phyloP scores from a whole-genome alignment of 306 rosid species.

The Spatholobus suberectus region DNA sequence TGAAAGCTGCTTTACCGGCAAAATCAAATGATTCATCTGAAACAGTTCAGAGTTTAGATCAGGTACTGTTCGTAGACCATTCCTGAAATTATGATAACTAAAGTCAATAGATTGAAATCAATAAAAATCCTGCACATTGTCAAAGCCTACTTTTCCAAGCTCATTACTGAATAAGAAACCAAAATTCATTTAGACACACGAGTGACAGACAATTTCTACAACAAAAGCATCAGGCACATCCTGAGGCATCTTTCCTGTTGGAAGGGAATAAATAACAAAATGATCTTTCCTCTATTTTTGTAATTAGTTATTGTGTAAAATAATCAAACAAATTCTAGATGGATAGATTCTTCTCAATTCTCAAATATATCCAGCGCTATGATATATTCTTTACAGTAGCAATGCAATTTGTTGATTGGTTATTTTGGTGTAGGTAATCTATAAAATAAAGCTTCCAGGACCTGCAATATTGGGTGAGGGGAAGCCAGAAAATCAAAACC shows the following conservation, averaged over 20 bases:
- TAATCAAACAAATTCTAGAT: conserved; percentile 12
- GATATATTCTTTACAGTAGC: conserved; percentile 31
- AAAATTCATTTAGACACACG: neutral
- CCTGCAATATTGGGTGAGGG: conserved; percentile 96
- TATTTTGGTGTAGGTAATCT: conserved; percentile 67
- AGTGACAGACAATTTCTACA: conserved; percentile 1
- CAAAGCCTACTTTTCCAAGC: conserved; percentile 3
- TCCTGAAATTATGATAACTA: conserved; percentile 20
- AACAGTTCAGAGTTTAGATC: conserved; percentile 76
- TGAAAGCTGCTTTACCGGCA: conserved; percentile 80
- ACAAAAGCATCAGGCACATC: conserved; percentile 12
- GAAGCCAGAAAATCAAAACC: conserved; percentile 98
- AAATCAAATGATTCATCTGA: conserved; percentile 83
- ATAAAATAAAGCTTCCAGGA: conserved; percentile 95
- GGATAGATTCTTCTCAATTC: conserved; percentile 21
- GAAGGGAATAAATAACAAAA: conserved; percentile 9
- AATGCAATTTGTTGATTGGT: conserved; percentile 32
- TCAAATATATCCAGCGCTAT: neutral
- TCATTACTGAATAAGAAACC: neutral
- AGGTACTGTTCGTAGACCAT: conserved; percentile 62
- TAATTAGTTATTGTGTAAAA: neutral
- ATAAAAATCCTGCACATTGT: conserved; percentile 15
- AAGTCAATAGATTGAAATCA: conserved; percentile 23
- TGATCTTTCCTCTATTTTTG: conserved; percentile 4
- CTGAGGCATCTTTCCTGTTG: conserved; percentile 11